Percentiles rank a stretch among this genome's conserved stretches.
These are phyloP conservation scores for Penicillium chermesinum DNA, from an alignment of 495 filamentous ascomycete species.

Conservation along the genomic window DNA sequence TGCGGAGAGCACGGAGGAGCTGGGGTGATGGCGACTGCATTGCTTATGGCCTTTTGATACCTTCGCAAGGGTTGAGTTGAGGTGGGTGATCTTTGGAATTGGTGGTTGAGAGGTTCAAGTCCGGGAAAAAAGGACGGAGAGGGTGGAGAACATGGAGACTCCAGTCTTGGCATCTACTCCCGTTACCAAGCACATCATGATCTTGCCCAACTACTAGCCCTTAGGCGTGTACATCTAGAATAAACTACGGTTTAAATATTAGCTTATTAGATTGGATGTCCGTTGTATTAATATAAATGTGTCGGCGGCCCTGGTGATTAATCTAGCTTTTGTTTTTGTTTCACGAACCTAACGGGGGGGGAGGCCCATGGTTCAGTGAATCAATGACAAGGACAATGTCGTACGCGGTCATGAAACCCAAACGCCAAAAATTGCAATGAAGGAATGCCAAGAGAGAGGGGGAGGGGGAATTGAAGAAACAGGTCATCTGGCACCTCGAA, in stretches of 20 bases:
- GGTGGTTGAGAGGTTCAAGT: neutral
- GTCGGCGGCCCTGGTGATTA: conserved; percentile 22
- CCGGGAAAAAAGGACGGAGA: conserved; percentile 1
- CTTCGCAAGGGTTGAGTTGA: neutral
- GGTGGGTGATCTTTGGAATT: neutral
- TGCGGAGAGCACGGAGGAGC: conserved; percentile 41
- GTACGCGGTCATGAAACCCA: conserved; percentile 23
- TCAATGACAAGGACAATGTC: conserved; percentile 15
- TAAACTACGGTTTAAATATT: no score
- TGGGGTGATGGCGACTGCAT: conserved; percentile 45
- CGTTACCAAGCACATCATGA: no score
- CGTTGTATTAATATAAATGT: conserved; percentile 19
- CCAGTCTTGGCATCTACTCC: neutral
- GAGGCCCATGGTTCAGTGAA: conserved; percentile 4
- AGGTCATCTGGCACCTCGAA: conserved; percentile 3
- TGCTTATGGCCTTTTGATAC: neutral
- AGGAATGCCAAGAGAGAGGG: conserved; percentile 7
- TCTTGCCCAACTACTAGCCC: no score
- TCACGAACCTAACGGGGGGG: conserved; percentile 18
- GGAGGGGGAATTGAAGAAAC: conserved; percentile 10
- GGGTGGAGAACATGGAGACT: neutral
- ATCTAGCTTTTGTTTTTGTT: conserved; percentile 26
- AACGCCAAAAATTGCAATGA: conserved; percentile 17
- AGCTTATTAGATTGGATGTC: neutral
- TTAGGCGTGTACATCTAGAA: no score